Conservation (phyloP, 2,329 filamentous ascomycete species). For the Xylaria hypoxylon region DNA sequence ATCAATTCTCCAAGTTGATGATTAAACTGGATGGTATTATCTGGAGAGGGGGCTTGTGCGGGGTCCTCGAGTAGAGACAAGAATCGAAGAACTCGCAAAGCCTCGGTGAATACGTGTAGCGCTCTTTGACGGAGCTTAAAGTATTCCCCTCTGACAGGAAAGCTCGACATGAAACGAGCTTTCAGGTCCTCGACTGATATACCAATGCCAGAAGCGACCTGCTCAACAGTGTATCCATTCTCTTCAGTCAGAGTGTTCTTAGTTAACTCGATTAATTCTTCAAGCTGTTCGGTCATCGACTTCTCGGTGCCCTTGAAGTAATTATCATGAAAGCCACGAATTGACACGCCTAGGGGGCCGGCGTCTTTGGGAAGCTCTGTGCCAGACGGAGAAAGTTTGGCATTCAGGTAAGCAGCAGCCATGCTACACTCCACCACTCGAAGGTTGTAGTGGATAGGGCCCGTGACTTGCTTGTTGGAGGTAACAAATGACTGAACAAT, state of each 20-base stretch:
- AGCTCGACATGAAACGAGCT: constrained; percentile 82
- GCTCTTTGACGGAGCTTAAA: constrained; percentile 92
- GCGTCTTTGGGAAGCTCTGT: constrained; percentile 79
- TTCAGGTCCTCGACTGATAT: constrained; percentile 79
- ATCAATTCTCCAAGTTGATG: constrained; percentile 81
- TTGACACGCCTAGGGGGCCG: constrained; percentile 82
- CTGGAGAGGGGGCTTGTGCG: constrained; percentile 55
- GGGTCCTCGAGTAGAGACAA: constrained; percentile 76
- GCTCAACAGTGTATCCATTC: constrained; percentile 87
- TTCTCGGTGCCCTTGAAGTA: constrained; percentile 73
- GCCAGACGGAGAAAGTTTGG: constrained; percentile 65
- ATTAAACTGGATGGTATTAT: constrained; percentile 72
- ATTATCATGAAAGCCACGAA: constrained; percentile 87
- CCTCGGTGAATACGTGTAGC: constrained; percentile 91
- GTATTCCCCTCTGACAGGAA: constrained; percentile 86
- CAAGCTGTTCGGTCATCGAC: constrained; percentile 74
- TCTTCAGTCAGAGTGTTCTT: constrained; percentile 79
- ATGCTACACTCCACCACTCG: constrained; percentile 95
- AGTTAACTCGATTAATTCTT: constrained; percentile 76
- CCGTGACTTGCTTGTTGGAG: constrained; percentile 94
- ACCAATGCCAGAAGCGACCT: constrained; percentile 79
- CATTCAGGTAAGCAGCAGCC: constrained; percentile 77
- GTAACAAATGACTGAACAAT: constrained; percentile 95
- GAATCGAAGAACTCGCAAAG: constrained; percentile 86
- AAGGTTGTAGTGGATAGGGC: constrained; percentile 94